phyloP scores from a whole-genome alignment of 176 grass and related monocot genomes.

The Oryza coarctata region DNA sequence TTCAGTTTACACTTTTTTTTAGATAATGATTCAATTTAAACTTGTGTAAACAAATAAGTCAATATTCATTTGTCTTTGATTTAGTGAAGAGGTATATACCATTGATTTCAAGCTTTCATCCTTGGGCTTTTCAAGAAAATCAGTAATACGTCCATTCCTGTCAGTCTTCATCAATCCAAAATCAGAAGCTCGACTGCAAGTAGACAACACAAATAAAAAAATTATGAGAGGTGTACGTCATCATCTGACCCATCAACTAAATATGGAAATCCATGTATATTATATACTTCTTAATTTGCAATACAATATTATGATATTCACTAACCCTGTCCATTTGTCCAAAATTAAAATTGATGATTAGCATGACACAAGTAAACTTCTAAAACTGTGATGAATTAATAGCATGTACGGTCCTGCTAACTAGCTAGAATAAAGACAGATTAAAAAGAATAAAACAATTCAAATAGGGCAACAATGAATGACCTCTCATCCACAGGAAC shows the following conservation, averaged over 20 bases:
- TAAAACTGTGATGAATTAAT: neutral
- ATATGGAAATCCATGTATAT: neutral
- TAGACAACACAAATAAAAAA: constrained; percentile 17
- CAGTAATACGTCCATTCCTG: constrained; percentile 50
- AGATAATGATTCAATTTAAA: neutral
- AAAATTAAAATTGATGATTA: neutral
- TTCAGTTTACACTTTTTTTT: neutral
- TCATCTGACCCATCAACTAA: neutral
- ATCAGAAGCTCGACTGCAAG: constrained; percentile 74
- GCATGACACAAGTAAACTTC: neutral
- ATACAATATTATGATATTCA: constrained; percentile 1
- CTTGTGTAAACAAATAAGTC: constrained; percentile 8
- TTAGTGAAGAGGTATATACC: constrained; percentile 34
- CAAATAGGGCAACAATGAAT: neutral
- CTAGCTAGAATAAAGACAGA: neutral
- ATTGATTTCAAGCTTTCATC: constrained; percentile 71
- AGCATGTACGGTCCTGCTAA: neutral
- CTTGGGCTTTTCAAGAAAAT: constrained; percentile 78
- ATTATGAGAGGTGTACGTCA: neutral
- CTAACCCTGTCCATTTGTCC: neutral
- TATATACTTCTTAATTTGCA: neutral
- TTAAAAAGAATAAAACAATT: neutral
- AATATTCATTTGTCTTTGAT: neutral
- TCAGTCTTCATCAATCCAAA: constrained; percentile 76
- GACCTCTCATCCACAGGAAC: constrained; percentile 77